These are phyloP conservation scores for Prunus davidiana DNA, from an alignment of 306 rosid species.

Conservation along the genomic window DNA sequence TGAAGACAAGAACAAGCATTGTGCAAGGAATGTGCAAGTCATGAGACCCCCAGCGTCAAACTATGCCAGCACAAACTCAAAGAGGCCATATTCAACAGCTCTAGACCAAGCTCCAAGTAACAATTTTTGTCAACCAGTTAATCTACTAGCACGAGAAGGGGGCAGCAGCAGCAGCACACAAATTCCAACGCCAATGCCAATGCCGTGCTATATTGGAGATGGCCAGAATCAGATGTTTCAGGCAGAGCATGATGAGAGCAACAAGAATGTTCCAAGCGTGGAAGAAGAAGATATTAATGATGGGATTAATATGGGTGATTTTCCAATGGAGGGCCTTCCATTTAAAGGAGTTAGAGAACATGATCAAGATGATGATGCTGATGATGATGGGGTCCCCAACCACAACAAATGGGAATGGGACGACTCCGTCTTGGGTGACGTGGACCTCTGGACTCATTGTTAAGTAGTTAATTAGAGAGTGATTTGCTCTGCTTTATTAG, in stretches of 20 bases:
- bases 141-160: not conserved
- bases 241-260: conserved; percentile 3
- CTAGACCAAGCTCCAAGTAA: no score
- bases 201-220: not conserved
- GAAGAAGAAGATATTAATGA: conserved; percentile 19
- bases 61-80: conserved; percentile 19
- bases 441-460: conserved; percentile 34
- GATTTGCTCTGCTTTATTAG: not conserved
- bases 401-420: conserved; percentile 51
- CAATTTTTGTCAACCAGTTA: not conserved
- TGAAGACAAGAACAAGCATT: conserved; percentile 2
- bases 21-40: conserved; percentile 8
- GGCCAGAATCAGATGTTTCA: conserved; percentile 18
- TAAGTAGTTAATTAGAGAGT: not conserved
- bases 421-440: conserved; percentile 40
- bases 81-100: not conserved
- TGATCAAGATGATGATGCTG: conserved; percentile 20
- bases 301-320: conserved; percentile 18
- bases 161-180: not conserved
- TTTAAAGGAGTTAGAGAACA: conserved; percentile 26
- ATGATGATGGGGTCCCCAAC: conserved; percentile 25
- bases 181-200: not conserved
- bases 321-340: conserved; percentile 40
- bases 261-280: conserved; percentile 16
- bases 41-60: conserved; percentile 28